Percentiles rank a stretch among this genome's conserved stretches.
phyloP scores from a whole-genome alignment of 1,284 basidiomycete species.

The Papiliotrema nemorosa region DNA sequence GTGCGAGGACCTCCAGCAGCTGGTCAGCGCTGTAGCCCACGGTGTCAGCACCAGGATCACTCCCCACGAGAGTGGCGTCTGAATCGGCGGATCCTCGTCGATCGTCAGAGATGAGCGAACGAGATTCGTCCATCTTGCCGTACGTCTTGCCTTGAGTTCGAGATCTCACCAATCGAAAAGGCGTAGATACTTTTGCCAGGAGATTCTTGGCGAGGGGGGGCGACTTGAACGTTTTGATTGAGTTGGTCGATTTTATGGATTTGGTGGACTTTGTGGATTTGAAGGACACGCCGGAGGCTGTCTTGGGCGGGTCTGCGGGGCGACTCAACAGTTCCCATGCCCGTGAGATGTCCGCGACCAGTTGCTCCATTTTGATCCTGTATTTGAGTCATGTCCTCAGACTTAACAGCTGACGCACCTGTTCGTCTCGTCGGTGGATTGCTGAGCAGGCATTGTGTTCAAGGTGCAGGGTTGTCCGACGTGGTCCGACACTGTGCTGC shows the following conservation, averaged over 20 bases:
- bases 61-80: conserved; percentile 17
- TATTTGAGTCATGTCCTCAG: too few relatives aligned
- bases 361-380: not conserved
- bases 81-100: conserved; percentile 15
- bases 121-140: not conserved
- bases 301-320: not conserved
- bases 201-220: not conserved
- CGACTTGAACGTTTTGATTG: not conserved
- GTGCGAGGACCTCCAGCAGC: conserved; percentile 17
- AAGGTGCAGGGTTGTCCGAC: too few relatives aligned
- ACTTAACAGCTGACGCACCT: too few relatives aligned
- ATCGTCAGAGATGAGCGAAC: not conserved
- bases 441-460: too few relatives aligned
- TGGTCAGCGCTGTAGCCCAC: not conserved
- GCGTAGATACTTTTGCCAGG: not conserved
- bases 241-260: not conserved
- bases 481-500: too few relatives aligned
- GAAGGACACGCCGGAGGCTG: not conserved
- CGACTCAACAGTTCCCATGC: too few relatives aligned
- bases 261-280: not conserved
- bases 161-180: not conserved
- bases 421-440: too few relatives aligned
- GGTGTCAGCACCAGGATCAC: not conserved
- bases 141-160: not conserved
- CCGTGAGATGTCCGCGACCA: not conserved